phyloP scores from a whole-genome alignment of 495 filamentous ascomycete species.

The Penicillium odoratum region DNA sequence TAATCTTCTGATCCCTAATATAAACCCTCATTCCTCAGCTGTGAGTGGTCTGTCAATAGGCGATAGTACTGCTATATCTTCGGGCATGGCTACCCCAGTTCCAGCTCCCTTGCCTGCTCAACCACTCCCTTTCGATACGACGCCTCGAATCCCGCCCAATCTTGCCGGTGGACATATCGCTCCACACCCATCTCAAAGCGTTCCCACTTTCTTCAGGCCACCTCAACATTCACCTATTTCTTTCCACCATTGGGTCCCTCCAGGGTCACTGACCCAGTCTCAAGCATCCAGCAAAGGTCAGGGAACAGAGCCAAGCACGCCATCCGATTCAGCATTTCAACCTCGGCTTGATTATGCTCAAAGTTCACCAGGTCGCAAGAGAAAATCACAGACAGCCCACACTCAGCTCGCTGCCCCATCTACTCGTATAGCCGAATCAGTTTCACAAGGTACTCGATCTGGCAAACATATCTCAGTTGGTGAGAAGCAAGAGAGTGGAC shows the following conservation, averaged over 20 bases:
- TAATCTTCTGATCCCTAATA: neutral
- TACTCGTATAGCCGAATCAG: neutral
- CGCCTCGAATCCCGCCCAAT: neutral
- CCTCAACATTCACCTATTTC: constrained; percentile 7
- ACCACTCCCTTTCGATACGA: neutral
- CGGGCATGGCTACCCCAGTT: neutral
- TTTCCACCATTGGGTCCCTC: constrained; percentile 18
- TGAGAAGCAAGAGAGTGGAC: neutral
- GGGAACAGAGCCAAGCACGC: neutral
- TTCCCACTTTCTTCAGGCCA: constrained; percentile 1
- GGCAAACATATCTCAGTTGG: neutral
- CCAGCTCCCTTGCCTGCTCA: neutral
- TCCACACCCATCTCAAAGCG: neutral
- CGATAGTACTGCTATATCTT: neutral
- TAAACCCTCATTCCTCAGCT: neutral
- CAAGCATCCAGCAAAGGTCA: neutral
- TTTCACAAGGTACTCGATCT: neutral
- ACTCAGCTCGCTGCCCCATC: neutral
- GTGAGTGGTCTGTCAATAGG: neutral
- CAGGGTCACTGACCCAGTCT: neutral
- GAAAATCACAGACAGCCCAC: constrained; percentile 2
- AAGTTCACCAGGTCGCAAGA: neutral
- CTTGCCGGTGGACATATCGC: neutral
- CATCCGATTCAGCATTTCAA: neutral
- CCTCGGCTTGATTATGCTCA: neutral